Evolutionary conservation across 129 eudicot genomes (phyloP).

Genomic region (Lonicera japonica): DNA sequence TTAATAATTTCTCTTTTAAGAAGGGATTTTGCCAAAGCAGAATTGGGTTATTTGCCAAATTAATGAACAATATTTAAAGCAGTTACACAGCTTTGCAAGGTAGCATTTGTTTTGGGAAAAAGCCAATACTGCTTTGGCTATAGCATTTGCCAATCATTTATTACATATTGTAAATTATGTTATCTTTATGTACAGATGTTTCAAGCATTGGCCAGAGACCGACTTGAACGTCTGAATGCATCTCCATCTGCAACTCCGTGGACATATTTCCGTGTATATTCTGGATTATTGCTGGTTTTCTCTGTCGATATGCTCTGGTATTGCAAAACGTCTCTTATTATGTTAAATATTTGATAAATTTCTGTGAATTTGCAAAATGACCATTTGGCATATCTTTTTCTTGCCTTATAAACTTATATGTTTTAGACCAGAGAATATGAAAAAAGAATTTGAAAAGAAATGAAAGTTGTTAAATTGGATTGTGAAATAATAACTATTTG

Average conservation of each 20-base stretch:
- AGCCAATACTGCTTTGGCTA: too few species aligned
- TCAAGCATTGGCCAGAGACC: slow-evolving; percentile 95
- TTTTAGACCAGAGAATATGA: not conserved
- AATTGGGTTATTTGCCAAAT: too few species aligned
- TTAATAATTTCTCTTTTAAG: not conserved
- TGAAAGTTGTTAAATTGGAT: not conserved
- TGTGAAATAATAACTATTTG: not conserved
- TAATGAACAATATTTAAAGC: too few species aligned
- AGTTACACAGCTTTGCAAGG: too few species aligned
- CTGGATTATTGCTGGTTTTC: slow-evolving; percentile 67
- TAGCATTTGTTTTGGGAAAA: too few species aligned
- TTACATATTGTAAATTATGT: not conserved
- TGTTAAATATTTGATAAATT: not conserved
- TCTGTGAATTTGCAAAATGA: not conserved
- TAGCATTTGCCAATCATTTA: too few species aligned
- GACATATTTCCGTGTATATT: slow-evolving; percentile 92
- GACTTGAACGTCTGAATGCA: slow-evolving; percentile 90
- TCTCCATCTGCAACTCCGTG: slow-evolving; percentile 95
- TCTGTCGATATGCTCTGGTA: slow-evolving; percentile 74
- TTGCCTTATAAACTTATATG: too few species aligned
- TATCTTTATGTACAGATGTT: slow-evolving; percentile 61
- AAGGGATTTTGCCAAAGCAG: not conserved
- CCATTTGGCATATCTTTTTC: not conserved
- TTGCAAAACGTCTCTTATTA: slow-evolving; percentile 2
- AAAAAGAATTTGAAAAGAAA: too few species aligned